These are phyloP conservation scores for Xanthoceras sorbifolium DNA, from an alignment of 345 rosid genomes.

Conservation along the genomic window DNA sequence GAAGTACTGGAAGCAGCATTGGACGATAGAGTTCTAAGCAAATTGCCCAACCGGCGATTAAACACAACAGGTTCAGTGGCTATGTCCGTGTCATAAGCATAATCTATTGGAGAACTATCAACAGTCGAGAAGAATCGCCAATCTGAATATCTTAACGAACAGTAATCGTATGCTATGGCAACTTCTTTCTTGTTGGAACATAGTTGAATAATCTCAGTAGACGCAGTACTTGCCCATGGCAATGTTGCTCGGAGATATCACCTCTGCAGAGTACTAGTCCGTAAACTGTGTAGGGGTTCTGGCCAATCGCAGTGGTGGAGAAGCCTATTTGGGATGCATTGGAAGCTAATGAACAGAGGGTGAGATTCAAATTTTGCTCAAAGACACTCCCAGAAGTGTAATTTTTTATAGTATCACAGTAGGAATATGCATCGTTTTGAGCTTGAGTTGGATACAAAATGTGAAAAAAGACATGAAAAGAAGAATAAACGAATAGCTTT, in stretches of 20 bases:
- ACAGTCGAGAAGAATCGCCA: constrained; percentile 29
- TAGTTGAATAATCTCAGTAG: constrained; percentile 13
- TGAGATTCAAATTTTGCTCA: constrained; percentile 24
- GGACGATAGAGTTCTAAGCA: constrained; percentile 25
- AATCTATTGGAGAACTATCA: background rate
- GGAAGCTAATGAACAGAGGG: constrained; percentile 26
- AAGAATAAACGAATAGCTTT: background rate
- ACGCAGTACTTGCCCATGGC: constrained; percentile 28
- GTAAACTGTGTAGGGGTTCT: constrained; percentile 15
- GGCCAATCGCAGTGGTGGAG: constrained; percentile 16
- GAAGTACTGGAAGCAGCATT: constrained; percentile 29
- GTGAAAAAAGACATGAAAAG: background rate
- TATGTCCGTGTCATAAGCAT: rapidly evolving
- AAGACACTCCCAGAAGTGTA: constrained; percentile 30
- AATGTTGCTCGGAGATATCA: constrained; percentile 21
- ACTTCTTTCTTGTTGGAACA: constrained; percentile 38
- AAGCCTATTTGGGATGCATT: constrained; percentile 31
- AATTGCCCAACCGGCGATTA: constrained; percentile 17
- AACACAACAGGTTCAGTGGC: constrained; percentile 20
- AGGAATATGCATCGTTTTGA: background rate
- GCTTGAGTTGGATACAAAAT: background rate
- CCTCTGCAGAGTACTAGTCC: constrained; percentile 37
- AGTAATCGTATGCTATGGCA: constrained; percentile 11
- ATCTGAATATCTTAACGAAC: constrained; percentile 34
- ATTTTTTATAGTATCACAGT: constrained; percentile 21